Conservation (phyloP, 495 filamentous ascomycete genomes). For the Tuber indicum region DNA sequence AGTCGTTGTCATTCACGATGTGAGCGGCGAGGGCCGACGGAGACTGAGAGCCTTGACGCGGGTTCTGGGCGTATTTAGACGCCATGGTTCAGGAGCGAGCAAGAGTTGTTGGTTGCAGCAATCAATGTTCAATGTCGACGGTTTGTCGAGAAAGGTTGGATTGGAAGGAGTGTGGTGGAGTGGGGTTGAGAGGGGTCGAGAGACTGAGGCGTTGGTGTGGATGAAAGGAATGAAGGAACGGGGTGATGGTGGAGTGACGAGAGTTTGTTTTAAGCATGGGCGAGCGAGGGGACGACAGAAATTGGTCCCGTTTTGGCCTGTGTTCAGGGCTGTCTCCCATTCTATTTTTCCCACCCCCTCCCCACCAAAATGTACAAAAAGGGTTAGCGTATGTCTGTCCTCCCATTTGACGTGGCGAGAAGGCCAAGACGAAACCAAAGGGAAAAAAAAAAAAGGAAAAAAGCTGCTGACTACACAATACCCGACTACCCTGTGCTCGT, state of each 20-base stretch:
- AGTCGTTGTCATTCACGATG: conserved; percentile 70
- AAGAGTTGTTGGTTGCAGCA: conserved; percentile 25
- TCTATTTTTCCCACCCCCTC: not conserved
- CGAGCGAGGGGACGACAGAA: not conserved
- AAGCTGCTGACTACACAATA: not conserved
- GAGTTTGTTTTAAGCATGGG: not conserved
- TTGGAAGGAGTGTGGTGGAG: not conserved
- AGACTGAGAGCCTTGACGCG: conserved; percentile 32
- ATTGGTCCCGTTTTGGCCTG: not conserved
- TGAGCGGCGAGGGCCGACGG: conserved; percentile 53
- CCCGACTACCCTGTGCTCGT: not conserved
- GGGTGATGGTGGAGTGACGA: conserved; percentile 1
- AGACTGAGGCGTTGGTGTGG: not conserved
- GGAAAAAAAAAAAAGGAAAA: not conserved
- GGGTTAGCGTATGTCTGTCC: not conserved
- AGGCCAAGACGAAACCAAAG: not conserved
- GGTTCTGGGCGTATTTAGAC: conserved; percentile 36
- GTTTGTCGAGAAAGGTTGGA: conserved; percentile 1
- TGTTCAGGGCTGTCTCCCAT: not conserved
- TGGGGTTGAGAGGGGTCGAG: not conserved
- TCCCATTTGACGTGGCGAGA: not conserved
- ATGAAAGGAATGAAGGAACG: not conserved
- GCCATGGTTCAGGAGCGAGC: conserved; percentile 18
- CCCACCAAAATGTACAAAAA: not conserved
- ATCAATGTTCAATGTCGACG: conserved; percentile 18